A percentile compares a stretch with the other conserved stretches of the same genome.
phyloP scores from a whole-genome alignment of 2,329 filamentous ascomycete species.

The Helotiales sp. region DNA sequence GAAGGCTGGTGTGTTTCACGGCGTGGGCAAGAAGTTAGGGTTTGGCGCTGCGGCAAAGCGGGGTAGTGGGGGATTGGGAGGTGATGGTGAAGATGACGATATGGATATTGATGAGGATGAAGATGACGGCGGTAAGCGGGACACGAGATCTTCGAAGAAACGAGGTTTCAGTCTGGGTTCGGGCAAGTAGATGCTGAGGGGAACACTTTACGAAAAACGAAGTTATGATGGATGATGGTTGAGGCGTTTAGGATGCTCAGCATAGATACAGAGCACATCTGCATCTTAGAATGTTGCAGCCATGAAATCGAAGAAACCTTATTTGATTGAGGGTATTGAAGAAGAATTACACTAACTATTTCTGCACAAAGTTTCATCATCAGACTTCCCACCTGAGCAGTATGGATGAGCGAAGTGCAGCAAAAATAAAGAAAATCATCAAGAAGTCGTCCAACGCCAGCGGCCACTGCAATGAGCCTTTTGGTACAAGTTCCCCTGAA shows the following conservation, averaged over 20 bases:
- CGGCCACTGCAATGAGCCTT: background rate
- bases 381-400: background rate
- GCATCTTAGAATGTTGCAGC: slow-evolving; percentile 14
- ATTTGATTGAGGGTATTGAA: slow-evolving; percentile 13
- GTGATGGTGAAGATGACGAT: slow-evolving; percentile 48
- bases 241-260: background rate
- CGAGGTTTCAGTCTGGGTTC: slow-evolving; percentile 42
- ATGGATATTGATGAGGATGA: slow-evolving; percentile 63
- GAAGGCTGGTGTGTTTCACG: slow-evolving; percentile 58
- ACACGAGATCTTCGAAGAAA: slow-evolving; percentile 59
- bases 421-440: slow-evolving; percentile 3
- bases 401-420: background rate
- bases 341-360: slow-evolving; percentile 12
- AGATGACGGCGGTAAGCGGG: slow-evolving; percentile 55
- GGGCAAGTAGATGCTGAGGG: slow-evolving; percentile 12
- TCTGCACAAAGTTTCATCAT: background rate
- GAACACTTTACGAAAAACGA: background rate
- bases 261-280: slow-evolving; percentile 7
- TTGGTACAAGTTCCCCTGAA: slow-evolving; percentile 10
- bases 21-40: slow-evolving; percentile 31
- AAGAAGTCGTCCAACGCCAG: slow-evolving; percentile 10
- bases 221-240: background rate
- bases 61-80: slow-evolving; percentile 52
- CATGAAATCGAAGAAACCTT: background rate
- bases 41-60: slow-evolving; percentile 32